phyloP scores from a whole-genome alignment of 192 early-diverging fungal genomes.

The Coemansia sp. region DNA sequence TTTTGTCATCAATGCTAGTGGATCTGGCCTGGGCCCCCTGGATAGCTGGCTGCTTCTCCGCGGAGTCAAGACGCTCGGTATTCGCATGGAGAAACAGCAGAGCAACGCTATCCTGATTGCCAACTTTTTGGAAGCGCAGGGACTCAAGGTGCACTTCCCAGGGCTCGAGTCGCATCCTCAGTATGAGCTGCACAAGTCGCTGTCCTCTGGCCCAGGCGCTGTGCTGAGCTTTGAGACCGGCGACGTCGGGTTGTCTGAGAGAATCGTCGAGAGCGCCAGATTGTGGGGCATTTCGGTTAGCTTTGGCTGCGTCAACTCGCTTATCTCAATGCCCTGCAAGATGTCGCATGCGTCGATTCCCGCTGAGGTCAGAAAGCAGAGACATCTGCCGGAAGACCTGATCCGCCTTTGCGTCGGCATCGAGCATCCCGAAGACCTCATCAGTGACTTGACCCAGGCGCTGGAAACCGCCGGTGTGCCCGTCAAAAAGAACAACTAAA shows the following conservation, averaged over 20 bases:
- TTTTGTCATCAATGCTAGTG: slow-evolving; percentile 93
- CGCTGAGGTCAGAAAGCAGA: slow-evolving; percentile 78
- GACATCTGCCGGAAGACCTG: slow-evolving; percentile 92
- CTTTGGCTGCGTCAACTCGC: slow-evolving; percentile 97
- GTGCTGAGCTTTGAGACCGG: slow-evolving; percentile 96
- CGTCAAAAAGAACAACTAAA: slow-evolving; percentile 23
- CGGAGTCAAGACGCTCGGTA: slow-evolving; percentile 90
- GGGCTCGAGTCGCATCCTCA: slow-evolving; percentile 80
- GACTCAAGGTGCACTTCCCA: slow-evolving; percentile 87
- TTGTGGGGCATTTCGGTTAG: slow-evolving; percentile 93
- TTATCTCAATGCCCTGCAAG: slow-evolving; percentile 96
- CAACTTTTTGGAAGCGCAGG: slow-evolving; percentile 73
- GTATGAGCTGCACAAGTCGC: slow-evolving; percentile 71
- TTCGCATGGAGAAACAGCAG: slow-evolving; percentile 97
- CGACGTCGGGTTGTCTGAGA: slow-evolving; percentile 68
- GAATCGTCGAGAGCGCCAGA: slow-evolving; percentile 77
- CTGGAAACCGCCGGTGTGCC: slow-evolving; percentile 60
- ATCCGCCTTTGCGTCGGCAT: slow-evolving; percentile 96
- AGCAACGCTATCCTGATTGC: slow-evolving; percentile 75
- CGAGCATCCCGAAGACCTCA: slow-evolving; percentile 87
- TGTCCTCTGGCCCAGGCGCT: slow-evolving; percentile 84
- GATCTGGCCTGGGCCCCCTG: slow-evolving; percentile 84
- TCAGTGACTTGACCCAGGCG: slow-evolving; percentile 80
- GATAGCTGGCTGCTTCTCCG: slow-evolving; percentile 91
- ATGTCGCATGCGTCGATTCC: slow-evolving; percentile 99